Conservation (phyloP, 2,329 filamentous ascomycete species). For the Fusarium albidum region DNA sequence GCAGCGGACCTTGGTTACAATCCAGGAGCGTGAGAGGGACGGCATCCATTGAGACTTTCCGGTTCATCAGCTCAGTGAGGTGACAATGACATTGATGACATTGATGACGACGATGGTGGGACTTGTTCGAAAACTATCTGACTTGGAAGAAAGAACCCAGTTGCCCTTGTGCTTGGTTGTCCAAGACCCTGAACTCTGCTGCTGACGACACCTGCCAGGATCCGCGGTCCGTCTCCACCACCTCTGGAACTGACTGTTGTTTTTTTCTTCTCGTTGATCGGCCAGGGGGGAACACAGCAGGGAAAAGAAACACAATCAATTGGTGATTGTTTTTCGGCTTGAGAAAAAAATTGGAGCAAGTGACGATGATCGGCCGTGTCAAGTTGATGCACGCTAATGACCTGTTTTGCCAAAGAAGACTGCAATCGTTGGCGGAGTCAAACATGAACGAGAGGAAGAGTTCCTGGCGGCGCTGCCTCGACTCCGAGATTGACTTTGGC, state of each 20-base stretch:
- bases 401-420: too few species aligned
- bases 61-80: not conserved
- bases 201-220: slow-evolving; percentile 38
- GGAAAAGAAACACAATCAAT: not conserved
- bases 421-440: too few species aligned
- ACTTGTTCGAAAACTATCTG: too few species aligned
- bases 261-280: slow-evolving; percentile 15
- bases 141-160: too few species aligned
- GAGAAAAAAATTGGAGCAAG: not conserved
- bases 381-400: not conserved
- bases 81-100: not conserved
- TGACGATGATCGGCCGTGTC: not conserved
- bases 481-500: slow-evolving; percentile 7
- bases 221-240: slow-evolving; percentile 22
- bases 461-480: not conserved
- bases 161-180: not conserved
- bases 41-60: slow-evolving; percentile 9
- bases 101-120: not conserved
- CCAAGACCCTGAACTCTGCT: slow-evolving; percentile 26
- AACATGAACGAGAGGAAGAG: too few species aligned
- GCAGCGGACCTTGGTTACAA: slow-evolving; percentile 10
- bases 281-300: slow-evolving; percentile 1
- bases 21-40: slow-evolving; percentile 12
- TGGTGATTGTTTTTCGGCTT: not conserved
- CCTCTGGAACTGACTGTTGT: slow-evolving; percentile 22